These are phyloP conservation scores for Galerina marginata DNA, from an alignment of 768 basidiomycete species.

Conservation along the genomic window DNA sequence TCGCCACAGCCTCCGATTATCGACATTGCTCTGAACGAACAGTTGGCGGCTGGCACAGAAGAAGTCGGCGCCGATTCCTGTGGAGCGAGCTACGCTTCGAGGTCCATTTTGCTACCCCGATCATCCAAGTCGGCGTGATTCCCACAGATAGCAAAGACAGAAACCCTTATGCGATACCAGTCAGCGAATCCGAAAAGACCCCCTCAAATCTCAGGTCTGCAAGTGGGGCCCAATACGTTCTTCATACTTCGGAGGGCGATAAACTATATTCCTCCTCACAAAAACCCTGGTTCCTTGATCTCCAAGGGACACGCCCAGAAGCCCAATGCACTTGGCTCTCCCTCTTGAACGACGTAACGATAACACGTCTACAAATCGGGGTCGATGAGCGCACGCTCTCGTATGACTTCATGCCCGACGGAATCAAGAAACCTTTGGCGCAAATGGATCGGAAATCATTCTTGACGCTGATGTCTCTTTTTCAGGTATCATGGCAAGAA, in stretches of 20 bases:
- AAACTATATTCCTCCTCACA: slow-evolving; percentile 4
- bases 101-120: slow-evolving; percentile 1
- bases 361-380: slow-evolving; percentile 3
- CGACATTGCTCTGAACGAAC: slow-evolving; percentile 9
- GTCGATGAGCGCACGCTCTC: slow-evolving; percentile 3
- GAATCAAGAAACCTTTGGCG: slow-evolving; percentile 11
- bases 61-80: slow-evolving; percentile 5
- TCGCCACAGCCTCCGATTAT: slow-evolving; percentile 3
- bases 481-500: slow-evolving; percentile 13
- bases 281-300: slow-evolving; percentile 7
- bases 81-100: slow-evolving; percentile 12
- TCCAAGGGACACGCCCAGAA: slow-evolving; percentile 3
- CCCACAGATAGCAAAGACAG: background rate
- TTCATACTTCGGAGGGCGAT: slow-evolving; percentile 2
- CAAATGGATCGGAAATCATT: slow-evolving; percentile 12
- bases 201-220: background rate
- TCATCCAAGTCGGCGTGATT: background rate
- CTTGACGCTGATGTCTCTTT: slow-evolving; percentile 8
- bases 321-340: slow-evolving; percentile 10
- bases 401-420: slow-evolving; percentile 13
- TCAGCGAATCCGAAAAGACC: background rate
- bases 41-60: slow-evolving; percentile 5
- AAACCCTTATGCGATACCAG: background rate
- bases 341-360: slow-evolving; percentile 1
- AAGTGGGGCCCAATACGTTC: slow-evolving; percentile 5